Conservation (phyloP, 257 asterid species). For the Solanum gandarillasii region DNA sequence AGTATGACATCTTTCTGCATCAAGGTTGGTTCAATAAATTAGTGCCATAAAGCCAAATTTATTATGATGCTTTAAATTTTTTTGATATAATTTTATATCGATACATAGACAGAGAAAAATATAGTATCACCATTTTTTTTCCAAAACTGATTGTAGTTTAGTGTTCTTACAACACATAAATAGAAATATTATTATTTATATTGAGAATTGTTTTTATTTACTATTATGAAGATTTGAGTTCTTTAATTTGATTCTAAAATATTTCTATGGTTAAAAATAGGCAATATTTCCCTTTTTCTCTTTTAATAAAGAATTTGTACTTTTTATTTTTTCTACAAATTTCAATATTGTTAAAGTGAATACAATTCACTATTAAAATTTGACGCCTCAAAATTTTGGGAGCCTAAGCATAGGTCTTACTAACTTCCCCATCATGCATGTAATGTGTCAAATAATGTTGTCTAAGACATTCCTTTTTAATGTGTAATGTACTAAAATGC, state of each 20-base stretch:
- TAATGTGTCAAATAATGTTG: neutral
- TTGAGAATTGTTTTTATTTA: neutral
- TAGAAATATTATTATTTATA: neutral
- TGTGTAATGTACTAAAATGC: neutral
- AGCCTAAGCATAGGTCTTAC: neutral
- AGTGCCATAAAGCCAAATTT: neutral
- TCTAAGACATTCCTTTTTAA: neutral
- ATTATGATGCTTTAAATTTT: neutral
- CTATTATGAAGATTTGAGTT: neutral
- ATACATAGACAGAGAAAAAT: neutral
- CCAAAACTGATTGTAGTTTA: neutral
- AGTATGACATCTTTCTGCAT: neutral
- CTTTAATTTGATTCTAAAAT: neutral
- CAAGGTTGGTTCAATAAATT: neutral
- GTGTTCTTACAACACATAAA: neutral
- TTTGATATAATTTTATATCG: neutral
- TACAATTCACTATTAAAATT: neutral
- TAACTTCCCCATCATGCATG: neutral
- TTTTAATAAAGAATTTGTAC: neutral
- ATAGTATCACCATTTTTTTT: neutral
- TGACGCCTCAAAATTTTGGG: neutral
- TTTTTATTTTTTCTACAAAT: neutral
- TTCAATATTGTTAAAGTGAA: neutral
- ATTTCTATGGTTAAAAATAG: neutral
- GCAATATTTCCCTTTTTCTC: neutral